A percentile compares a stretch with the other conserved stretches of the same genome.
These are phyloP conservation scores for Colletotrichum trifolii DNA, from an alignment of 2,329 filamentous ascomycete species.

Conservation along the genomic window DNA sequence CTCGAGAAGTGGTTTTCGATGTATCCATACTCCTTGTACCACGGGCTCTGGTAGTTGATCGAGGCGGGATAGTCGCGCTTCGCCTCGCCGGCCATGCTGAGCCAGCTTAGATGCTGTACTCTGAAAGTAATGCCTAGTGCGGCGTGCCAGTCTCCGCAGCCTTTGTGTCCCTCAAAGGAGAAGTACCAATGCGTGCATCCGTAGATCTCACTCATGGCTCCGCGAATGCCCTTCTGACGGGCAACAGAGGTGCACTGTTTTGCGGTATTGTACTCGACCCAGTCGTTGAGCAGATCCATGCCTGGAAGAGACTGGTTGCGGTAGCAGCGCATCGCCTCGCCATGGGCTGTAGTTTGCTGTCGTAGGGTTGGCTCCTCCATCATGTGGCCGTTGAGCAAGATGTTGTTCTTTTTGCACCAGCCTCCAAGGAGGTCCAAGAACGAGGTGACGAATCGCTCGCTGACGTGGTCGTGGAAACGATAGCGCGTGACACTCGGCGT, in stretches of 20 bases:
- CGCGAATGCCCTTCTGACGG: constrained; percentile 43
- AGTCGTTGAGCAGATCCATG: constrained; percentile 45
- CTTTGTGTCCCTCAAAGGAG: constrained; percentile 47
- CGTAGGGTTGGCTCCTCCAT: constrained; percentile 47
- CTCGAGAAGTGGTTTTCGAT: constrained; percentile 47
- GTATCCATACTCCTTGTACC: constrained; percentile 46
- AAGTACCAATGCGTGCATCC: constrained; percentile 47
- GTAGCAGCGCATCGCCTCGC: constrained; percentile 48
- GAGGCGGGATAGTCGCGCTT: constrained; percentile 47
- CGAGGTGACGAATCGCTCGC: constrained; percentile 45
- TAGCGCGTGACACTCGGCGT: constrained; percentile 42
- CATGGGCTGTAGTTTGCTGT: constrained; percentile 45
- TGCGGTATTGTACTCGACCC: constrained; percentile 46
- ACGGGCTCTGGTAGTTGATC: constrained; percentile 47
- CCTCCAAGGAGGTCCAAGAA: constrained; percentile 44
- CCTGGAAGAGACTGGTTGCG: constrained; percentile 45
- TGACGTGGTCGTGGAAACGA: constrained; percentile 46
- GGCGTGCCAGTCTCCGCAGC: constrained; percentile 48
- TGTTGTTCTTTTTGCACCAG: constrained; percentile 44
- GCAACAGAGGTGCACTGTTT: constrained; percentile 46
- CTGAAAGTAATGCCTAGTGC: constrained; percentile 47
- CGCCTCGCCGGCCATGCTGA: constrained; percentile 47
- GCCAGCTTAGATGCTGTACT: constrained; percentile 46
- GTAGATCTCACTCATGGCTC: constrained; percentile 45
- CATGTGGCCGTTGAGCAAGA: constrained; percentile 45